A percentile compares a stretch with the other conserved stretches of the same genome.
These are phyloP conservation scores for Thermothelomyces thermophilus DNA, from an alignment of 2,329 filamentous ascomycete species.

Conservation along the genomic window DNA sequence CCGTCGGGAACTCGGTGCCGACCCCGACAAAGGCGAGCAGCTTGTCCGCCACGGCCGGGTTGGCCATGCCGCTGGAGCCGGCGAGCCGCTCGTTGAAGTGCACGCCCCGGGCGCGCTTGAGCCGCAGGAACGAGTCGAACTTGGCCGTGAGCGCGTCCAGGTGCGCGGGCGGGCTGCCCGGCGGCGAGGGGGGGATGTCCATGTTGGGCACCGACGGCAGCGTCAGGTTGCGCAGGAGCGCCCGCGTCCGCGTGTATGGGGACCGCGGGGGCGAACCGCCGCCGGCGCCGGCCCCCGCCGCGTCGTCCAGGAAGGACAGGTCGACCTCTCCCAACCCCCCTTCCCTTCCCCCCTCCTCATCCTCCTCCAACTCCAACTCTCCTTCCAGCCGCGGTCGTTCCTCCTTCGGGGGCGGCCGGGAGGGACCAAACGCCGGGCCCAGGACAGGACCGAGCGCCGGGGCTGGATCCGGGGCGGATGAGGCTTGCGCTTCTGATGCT, in stretches of 20 bases:
- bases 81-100: slow-evolving; percentile 75
- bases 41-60: slow-evolving; percentile 66
- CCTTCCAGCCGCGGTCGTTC: slow-evolving; percentile 11
- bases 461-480: not conserved
- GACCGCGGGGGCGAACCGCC: slow-evolving; percentile 44
- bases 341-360: too few species aligned
- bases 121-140: slow-evolving; percentile 64
- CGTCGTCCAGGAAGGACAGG: slow-evolving; percentile 20
- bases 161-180: slow-evolving; percentile 43
- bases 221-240: slow-evolving; percentile 63
- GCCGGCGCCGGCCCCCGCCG: too few species aligned
- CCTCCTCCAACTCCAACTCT: too few species aligned
- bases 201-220: slow-evolving; percentile 66
- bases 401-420: slow-evolving; percentile 27
- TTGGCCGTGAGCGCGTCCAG: slow-evolving; percentile 49
- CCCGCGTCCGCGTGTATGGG: slow-evolving; percentile 60
- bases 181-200: slow-evolving; percentile 67
- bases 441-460: slow-evolving; percentile 15
- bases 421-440: slow-evolving; percentile 35
- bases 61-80: slow-evolving; percentile 59
- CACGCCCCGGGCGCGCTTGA: slow-evolving; percentile 64
- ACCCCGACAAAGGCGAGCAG: slow-evolving; percentile 60
- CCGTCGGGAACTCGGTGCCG: slow-evolving; percentile 28
- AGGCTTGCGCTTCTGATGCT: not conserved
- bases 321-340: too few species aligned